phyloP scores from a whole-genome alignment of 345 rosid genomes.

The Linum tenue region DNA sequence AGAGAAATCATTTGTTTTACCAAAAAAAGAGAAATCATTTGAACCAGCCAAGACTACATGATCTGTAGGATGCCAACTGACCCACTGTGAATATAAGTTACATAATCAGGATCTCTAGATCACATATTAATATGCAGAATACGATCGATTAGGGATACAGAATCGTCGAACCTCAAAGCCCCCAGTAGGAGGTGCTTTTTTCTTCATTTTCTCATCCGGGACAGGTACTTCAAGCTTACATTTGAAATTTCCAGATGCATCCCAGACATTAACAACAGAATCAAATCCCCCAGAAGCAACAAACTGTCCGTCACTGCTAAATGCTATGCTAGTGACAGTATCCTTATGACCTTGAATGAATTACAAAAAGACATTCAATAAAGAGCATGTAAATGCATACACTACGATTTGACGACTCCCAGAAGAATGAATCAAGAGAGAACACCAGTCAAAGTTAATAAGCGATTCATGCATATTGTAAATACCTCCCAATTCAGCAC shows the following conservation, averaged over 20 bases:
- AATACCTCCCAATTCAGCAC: conserved; percentile 55
- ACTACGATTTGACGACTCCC: not conserved
- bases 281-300: conserved; percentile 79
- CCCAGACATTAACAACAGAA: conserved; percentile 71
- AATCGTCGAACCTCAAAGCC: conserved; percentile 58
- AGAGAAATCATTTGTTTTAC: conserved; percentile 63
- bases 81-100: conserved; percentile 49
- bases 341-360: conserved; percentile 60
- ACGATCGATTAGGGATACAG: not conserved
- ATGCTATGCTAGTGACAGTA: conserved; percentile 64
- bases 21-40: conserved; percentile 60
- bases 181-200: conserved; percentile 15
- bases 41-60: conserved; percentile 78
- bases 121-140: not conserved
- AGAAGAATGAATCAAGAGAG: not conserved
- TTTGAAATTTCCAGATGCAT: conserved; percentile 50
- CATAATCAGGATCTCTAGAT: not conserved
- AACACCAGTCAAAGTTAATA: not conserved
- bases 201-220: not conserved
- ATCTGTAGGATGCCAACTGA: conserved; percentile 92
- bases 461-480: too few relatives aligned
- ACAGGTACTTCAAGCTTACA: conserved; percentile 58
- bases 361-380: not conserved
- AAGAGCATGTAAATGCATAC: not conserved
- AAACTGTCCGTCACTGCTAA: conserved; percentile 67